These are phyloP conservation scores for Aspergillus japonicus DNA, from an alignment of 2,329 filamentous ascomycete genomes.

Conservation along the genomic window DNA sequence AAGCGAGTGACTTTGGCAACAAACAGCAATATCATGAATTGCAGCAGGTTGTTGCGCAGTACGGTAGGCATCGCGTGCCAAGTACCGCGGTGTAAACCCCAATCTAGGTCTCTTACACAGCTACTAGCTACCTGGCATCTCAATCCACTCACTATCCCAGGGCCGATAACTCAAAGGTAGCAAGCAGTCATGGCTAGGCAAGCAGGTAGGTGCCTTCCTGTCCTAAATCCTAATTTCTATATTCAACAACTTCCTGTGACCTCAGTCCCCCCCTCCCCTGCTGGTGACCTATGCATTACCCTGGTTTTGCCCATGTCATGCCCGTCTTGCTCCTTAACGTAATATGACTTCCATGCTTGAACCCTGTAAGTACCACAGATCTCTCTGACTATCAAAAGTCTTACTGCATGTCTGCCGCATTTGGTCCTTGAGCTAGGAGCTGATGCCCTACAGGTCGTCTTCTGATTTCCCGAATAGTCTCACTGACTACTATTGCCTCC, in stretches of 20 bases:
- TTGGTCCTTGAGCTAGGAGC: not conserved
- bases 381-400: not conserved
- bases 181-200: no score
- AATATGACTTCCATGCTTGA: constrained; percentile 11
- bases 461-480: not conserved
- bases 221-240: not conserved
- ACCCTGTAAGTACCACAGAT: constrained; percentile 14
- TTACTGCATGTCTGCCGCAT: not conserved
- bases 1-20: no score
- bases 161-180: no score
- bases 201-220: no score
- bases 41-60: no score
- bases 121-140: no score
- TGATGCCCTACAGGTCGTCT: not conserved
- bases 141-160: no score
- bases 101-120: no score
- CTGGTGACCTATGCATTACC: not conserved
- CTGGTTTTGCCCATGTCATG: not conserved
- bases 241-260: not conserved
- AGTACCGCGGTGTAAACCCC: no score
- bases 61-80: no score
- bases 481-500: not conserved
- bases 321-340: constrained; percentile 21
- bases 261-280: not conserved
- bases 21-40: no score